Conservation (phyloP, 306 rosid genomes). For the Prunus mume region DNA sequence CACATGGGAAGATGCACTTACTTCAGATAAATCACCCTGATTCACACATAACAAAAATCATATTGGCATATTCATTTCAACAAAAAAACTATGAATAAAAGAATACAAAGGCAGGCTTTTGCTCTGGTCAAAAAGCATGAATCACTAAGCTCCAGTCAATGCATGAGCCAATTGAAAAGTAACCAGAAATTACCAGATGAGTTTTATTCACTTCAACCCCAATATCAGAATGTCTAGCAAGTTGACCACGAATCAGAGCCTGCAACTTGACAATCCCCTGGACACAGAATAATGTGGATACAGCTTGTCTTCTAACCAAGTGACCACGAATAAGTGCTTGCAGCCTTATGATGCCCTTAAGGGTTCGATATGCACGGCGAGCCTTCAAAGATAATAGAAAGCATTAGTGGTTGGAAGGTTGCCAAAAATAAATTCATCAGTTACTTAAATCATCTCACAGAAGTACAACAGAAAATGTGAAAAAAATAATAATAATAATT, state of each 20-base stretch:
- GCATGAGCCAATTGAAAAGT: background rate
- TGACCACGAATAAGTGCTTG: slow-evolving; percentile 39
- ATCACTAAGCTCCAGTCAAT: background rate
- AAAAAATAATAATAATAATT: background rate
- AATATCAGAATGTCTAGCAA: slow-evolving; percentile 20
- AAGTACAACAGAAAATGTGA: background rate
- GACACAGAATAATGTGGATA: slow-evolving; percentile 31
- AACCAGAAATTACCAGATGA: background rate
- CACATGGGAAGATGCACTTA: slow-evolving; percentile 15
- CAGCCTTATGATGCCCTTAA: slow-evolving; percentile 29
- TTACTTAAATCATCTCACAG: background rate
- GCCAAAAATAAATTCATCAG: background rate
- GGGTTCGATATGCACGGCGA: slow-evolving; percentile 29
- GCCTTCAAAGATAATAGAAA: slow-evolving; percentile 19
- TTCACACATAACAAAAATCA: background rate
- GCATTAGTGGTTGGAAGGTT: slow-evolving; percentile 5
- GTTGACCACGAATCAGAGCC: slow-evolving; percentile 30
- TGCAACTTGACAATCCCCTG: slow-evolving; percentile 36
- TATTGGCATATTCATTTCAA: background rate
- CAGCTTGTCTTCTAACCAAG: slow-evolving; percentile 42
- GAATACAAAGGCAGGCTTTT: background rate
- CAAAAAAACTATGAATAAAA: slow-evolving; percentile 1
- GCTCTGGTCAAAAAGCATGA: background rate
- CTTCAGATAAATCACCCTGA: slow-evolving; percentile 23
- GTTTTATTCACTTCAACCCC: slow-evolving; percentile 1